A percentile compares a stretch with the other conserved stretches of the same genome.
phyloP scores from a whole-genome alignment of 306 rosid genomes.

The Vicia sativa region DNA sequence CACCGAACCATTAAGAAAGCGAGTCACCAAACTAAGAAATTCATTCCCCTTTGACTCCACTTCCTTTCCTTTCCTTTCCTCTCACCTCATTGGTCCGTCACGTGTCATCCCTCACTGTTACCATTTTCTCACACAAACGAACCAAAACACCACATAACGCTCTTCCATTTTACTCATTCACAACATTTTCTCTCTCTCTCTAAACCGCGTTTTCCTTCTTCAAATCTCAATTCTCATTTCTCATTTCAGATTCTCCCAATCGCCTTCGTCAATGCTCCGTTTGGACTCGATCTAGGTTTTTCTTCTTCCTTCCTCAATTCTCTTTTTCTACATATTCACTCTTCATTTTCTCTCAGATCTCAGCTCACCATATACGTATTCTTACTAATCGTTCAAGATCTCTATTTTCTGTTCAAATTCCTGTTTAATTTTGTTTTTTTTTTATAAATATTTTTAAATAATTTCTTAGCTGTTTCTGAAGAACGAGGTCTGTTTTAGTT shows the following conservation, averaged over 20 bases:
- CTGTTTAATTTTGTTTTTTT: conserved; percentile 19
- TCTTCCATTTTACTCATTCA: neutral
- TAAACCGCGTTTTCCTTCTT: no score
- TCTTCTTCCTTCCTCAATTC: conserved; percentile 32
- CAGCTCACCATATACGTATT: conserved; percentile 12
- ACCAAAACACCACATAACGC: neutral
- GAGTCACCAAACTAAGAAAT: conserved; percentile 43
- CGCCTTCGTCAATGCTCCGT: conserved; percentile 47
- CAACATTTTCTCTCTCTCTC: neutral
- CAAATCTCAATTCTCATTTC: conserved; percentile 30
- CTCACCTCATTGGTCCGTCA: conserved; percentile 46
- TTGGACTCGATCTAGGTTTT: conserved; percentile 49
- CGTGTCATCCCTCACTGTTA: conserved; percentile 1
- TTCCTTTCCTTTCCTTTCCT: conserved; percentile 9
- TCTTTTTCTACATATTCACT: neutral
- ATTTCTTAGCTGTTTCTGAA: conserved; percentile 26
- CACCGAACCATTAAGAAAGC: conserved; percentile 20
- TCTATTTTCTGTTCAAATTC: conserved; percentile 9
- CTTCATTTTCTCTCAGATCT: conserved; percentile 51
- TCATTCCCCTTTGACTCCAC: conserved; percentile 40
- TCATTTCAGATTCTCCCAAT: conserved; percentile 30
- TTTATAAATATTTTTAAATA: no score
- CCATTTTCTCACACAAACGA: neutral
- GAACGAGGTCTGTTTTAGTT: neutral
- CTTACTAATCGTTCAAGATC: conserved; percentile 25